Percentiles rank a stretch among this genome's conserved stretches.
phyloP scores from a whole-genome alignment of 2,329 filamentous ascomycete species.

The Diaporthe sp. region DNA sequence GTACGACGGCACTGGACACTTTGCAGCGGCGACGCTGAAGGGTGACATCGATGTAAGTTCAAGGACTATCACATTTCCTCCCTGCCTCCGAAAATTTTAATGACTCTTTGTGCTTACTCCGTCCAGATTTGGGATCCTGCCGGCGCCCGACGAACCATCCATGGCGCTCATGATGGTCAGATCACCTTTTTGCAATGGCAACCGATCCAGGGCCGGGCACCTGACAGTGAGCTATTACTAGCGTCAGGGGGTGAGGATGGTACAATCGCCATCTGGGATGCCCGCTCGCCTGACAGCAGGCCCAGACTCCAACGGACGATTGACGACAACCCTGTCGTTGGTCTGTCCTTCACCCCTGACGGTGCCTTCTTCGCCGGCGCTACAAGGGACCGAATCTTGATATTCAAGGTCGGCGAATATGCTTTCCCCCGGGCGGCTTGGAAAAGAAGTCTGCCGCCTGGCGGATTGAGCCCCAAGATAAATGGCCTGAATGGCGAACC shows the following conservation, averaged over 20 bases:
- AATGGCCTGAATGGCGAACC: conserved; percentile 58
- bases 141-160: conserved; percentile 67
- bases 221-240: conserved; percentile 68
- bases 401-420: conserved; percentile 75
- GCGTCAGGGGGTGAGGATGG: conserved; percentile 75
- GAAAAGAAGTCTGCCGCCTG: conserved; percentile 67
- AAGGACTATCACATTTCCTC: no score
- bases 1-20: conserved; percentile 65
- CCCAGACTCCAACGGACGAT: conserved; percentile 73
- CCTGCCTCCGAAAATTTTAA: background rate
- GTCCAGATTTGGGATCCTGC: conserved; percentile 67
- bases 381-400: conserved; percentile 70
- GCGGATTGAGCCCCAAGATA: conserved; percentile 64
- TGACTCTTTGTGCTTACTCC: conserved; percentile 23
- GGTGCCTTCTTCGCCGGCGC: conserved; percentile 75
- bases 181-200: conserved; percentile 75
- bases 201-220: conserved; percentile 58
- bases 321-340: conserved; percentile 67
- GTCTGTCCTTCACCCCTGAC: conserved; percentile 74
- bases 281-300: conserved; percentile 66
- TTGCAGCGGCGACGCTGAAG: conserved; percentile 72
- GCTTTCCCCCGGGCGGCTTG: conserved; percentile 72
- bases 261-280: conserved; percentile 75
- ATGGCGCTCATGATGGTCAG: conserved; percentile 66
- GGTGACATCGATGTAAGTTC: conserved; percentile 73